phyloP scores from a whole-genome alignment of 1,284 basidiomycete genomes.

The Erythrobasidium hasegawianum region DNA sequence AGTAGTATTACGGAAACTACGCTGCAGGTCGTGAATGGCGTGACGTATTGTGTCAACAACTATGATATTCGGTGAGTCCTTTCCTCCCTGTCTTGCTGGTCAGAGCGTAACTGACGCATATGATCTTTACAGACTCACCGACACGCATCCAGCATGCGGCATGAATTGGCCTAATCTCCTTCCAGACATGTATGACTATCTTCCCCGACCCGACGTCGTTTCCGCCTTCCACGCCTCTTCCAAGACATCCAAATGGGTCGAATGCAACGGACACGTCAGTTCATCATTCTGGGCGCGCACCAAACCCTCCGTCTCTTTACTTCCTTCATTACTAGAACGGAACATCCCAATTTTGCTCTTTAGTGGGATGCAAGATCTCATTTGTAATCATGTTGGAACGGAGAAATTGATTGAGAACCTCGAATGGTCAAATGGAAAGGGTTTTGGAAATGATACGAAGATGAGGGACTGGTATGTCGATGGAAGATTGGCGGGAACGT shows the following conservation, averaged over 20 bases:
- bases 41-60: slow-evolving; percentile 80
- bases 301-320: slow-evolving; percentile 67
- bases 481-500: slow-evolving; percentile 74
- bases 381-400: slow-evolving; percentile 91
- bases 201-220: slow-evolving; percentile 75
- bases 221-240: slow-evolving; percentile 73
- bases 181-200: slow-evolving; percentile 68
- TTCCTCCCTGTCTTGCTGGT: not conserved
- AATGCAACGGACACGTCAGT: slow-evolving; percentile 74
- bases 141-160: slow-evolving; percentile 82
- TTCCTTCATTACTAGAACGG: slow-evolving; percentile 73
- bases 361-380: slow-evolving; percentile 90
- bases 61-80: slow-evolving; percentile 72
- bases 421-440: slow-evolving; percentile 72
- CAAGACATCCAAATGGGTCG: slow-evolving; percentile 79
- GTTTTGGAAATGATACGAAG: slow-evolving; percentile 12
- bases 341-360: slow-evolving; percentile 68
- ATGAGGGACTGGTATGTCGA: slow-evolving; percentile 72
- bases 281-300: slow-evolving; percentile 59
- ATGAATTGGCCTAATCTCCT: slow-evolving; percentile 99
- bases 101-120: not conserved
- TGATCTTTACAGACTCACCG: slow-evolving; percentile 55
- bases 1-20: slow-evolving; percentile 60
- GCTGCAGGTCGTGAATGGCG: slow-evolving; percentile 63
- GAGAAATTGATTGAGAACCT: slow-evolving; percentile 78